Conservation (phyloP, 2,329 filamentous ascomycete genomes). For the Stachybotrys elegans region DNA sequence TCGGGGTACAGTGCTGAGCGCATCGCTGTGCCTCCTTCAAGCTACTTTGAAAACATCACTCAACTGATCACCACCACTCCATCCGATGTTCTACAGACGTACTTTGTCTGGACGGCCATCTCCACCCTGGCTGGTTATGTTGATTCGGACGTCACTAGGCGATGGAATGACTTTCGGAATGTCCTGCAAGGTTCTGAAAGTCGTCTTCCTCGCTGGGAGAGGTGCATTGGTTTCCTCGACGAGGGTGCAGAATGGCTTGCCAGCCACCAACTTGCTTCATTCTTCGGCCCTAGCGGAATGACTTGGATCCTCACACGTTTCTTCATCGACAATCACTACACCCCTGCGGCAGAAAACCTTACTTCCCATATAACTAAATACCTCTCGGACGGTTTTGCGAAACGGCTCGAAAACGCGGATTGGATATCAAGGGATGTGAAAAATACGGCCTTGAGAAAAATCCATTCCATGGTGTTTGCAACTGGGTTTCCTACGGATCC, state of each 20-base stretch:
- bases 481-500: constrained; percentile 64
- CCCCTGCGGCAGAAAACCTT: constrained; percentile 59
- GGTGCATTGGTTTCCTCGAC: constrained; percentile 50
- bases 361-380: constrained; percentile 66
- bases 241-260: constrained; percentile 61
- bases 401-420: constrained; percentile 50
- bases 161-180: constrained; percentile 56
- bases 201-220: constrained; percentile 3
- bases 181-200: constrained; percentile 50
- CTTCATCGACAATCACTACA: constrained; percentile 65
- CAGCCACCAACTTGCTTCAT: no score
- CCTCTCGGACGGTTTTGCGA: constrained; percentile 61
- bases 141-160: constrained; percentile 54
- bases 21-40: constrained; percentile 36
- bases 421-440: constrained; percentile 64
- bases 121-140: constrained; percentile 46
- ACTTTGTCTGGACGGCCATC: constrained; percentile 60
- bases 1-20: neutral
- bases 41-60: constrained; percentile 55
- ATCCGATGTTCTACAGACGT: constrained; percentile 53
- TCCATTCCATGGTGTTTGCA: constrained; percentile 62
- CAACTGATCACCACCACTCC: constrained; percentile 50
- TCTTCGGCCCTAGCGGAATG: constrained; percentile 52
- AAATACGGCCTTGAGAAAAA: constrained; percentile 56
- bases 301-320: constrained; percentile 68